Base-by-base conservation (phyloP, 192 early-diverging fungal species). In the Kickxella alabastrina region DNA sequence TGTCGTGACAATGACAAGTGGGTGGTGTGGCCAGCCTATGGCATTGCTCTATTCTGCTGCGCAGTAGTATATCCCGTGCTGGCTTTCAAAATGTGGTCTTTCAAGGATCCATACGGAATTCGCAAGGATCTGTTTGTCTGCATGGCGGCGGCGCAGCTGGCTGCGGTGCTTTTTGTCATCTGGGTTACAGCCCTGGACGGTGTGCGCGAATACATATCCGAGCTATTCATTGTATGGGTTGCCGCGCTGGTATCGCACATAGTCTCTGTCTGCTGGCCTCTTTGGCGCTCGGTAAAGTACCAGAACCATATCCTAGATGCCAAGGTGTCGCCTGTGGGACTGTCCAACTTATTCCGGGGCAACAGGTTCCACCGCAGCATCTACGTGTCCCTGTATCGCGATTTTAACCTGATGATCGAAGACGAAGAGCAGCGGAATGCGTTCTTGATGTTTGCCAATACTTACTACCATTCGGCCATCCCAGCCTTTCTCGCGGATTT, bases 21-120 rank as follows among this genome's bases (percentile, higher is more conserved):
- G 69, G 58, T 42, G 14, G 22, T 57, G 49, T 73, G 69, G 69
- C 54, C 54, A 6, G 57, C 54, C 3, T 73, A 73, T 28, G 51
- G 62, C 23, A 34, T 53, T 10, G 56, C 68, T 12, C 37, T 57
- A 21, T 35, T 42, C 4, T 51, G 28, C 15, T 26, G 35, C 25
- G 69, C 43, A 4, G 37, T 59, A 2, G 34, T 57, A 14, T 65
- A 62, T 23, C 57, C 62, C n/a, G 57, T 26, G 14, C 44, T 73
- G 13, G 28, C 43, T 21, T 26, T 46, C 17, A 29, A 29, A n/a
- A 39, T 73, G 23, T 73, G 62, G 62, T 32, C 28, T 23, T 28
- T 54, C 6, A 27, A 14, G 6, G 57, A 72, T 22, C 37, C 57
- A 10, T 65, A 72, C 41, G 46, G 27, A 23, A 48, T 49, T 10